Conservation (phyloP, 2,329 filamentous ascomycete species). For the Nakataea oryzae region DNA sequence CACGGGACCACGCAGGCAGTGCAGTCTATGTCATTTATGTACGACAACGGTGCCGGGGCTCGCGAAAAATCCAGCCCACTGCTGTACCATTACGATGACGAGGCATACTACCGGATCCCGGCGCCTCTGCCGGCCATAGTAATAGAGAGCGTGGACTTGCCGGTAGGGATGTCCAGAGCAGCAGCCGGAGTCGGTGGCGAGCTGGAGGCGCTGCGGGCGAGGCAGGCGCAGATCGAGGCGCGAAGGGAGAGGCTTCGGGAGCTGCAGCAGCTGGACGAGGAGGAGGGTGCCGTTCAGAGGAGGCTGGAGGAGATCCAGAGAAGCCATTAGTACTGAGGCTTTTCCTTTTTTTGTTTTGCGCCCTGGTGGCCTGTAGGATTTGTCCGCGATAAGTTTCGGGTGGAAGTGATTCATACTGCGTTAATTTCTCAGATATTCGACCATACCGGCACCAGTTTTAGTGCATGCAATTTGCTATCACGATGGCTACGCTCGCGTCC, state of each 20-base stretch:
- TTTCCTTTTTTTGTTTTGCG: no score
- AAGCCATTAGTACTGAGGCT: background rate
- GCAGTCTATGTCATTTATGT: no score
- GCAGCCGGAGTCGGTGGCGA: background rate
- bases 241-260: background rate
- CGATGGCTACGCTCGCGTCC: no score
- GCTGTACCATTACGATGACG: background rate
- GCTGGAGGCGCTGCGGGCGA: background rate
- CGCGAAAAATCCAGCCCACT: background rate
- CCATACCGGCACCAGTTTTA: no score
- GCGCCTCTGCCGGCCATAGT: no score
- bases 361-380: no score
- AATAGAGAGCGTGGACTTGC: background rate
- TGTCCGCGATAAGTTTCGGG: no score
- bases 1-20: no score
- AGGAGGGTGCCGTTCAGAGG: background rate
- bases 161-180: no score
- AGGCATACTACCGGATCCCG: background rate
- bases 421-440: no score
- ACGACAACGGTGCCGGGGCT: background rate
- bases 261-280: background rate
- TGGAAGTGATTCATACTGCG: no score
- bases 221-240: background rate
- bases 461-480: no score
- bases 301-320: background rate